phyloP scores from a whole-genome alignment of 2,329 filamentous ascomycete species.

The Hirsutella thompsonii region DNA sequence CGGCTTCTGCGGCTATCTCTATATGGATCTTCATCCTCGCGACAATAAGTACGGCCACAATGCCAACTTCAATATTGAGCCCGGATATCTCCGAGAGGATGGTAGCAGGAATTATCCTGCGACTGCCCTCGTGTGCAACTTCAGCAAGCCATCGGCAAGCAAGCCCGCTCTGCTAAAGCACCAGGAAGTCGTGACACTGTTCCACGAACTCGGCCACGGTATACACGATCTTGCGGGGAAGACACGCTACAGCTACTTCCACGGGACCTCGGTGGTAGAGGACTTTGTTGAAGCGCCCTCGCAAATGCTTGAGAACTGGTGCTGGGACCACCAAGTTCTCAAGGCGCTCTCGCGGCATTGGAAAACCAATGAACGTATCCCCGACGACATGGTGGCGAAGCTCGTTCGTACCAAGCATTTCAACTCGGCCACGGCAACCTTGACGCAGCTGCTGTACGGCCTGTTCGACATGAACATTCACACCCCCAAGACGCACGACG shows the following conservation, averaged over 20 bases:
- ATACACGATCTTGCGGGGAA: slow-evolving; percentile 57
- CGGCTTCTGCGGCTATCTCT: slow-evolving; percentile 69
- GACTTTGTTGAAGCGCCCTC: slow-evolving; percentile 62
- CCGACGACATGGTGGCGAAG: slow-evolving; percentile 60
- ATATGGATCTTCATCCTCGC: slow-evolving; percentile 68
- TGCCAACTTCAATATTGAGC: slow-evolving; percentile 73
- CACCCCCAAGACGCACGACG: slow-evolving; percentile 53
- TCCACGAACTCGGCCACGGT: slow-evolving; percentile 64
- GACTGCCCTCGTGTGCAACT: slow-evolving; percentile 75
- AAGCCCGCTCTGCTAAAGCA: slow-evolving; percentile 74
- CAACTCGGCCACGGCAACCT: slow-evolving; percentile 67
- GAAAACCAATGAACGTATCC: slow-evolving; percentile 54
- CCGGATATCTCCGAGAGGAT: slow-evolving; percentile 53
- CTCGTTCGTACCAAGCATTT: slow-evolving; percentile 69
- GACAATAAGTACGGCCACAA: slow-evolving; percentile 77
- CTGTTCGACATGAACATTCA: slow-evolving; percentile 79
- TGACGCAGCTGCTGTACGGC: slow-evolving; percentile 68
- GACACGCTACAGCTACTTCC: slow-evolving; percentile 51
- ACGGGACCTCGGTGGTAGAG: slow-evolving; percentile 51
- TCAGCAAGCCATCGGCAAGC: slow-evolving; percentile 63
- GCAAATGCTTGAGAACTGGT: slow-evolving; percentile 68
- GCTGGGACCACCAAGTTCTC: slow-evolving; percentile 54
- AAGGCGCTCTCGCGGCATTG: slow-evolving; percentile 62
- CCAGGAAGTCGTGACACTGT: slow-evolving; percentile 69
- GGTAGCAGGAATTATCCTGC: slow-evolving; percentile 63